phyloP scores from a whole-genome alignment of 176 grass and related monocot species.

The Eleusine coracana region DNA sequence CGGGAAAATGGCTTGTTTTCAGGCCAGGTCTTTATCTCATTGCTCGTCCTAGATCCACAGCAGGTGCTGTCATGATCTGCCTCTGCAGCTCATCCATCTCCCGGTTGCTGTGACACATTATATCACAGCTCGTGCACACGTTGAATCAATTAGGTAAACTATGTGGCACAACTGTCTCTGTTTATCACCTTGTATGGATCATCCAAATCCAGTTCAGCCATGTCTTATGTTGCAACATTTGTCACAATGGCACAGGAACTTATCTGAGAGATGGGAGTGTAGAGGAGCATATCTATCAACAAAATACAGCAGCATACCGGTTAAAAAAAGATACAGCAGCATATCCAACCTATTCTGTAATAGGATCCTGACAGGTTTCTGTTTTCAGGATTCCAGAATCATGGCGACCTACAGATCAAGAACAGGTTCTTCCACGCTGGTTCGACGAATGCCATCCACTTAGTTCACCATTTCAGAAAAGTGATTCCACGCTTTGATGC shows the following conservation, averaged over 20 bases:
- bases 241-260: not conserved
- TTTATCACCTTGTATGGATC: not conserved
- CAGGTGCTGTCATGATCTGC: slow-evolving; percentile 22
- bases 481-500: slow-evolving; percentile 24
- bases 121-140: not conserved
- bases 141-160: not conserved
- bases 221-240: not conserved
- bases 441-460: slow-evolving; percentile 16
- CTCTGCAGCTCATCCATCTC: slow-evolving; percentile 20
- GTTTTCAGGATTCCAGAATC: slow-evolving; percentile 31
- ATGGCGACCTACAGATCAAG: slow-evolving; percentile 1
- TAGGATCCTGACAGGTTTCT: slow-evolving; percentile 11
- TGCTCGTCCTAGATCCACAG: slow-evolving; percentile 15
- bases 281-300: slow-evolving; percentile 1
- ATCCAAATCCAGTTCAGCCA: slow-evolving; percentile 1
- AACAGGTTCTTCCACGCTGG: slow-evolving; percentile 31
- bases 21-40: not conserved
- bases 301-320: not conserved
- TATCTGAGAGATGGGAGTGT: not conserved
- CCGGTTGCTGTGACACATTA: slow-evolving; percentile 7
- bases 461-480: slow-evolving; percentile 3
- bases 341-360: not conserved
- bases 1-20: not conserved
- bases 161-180: not conserved
- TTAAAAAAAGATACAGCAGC: no score